Evolutionary conservation across 1,284 basidiomycete genomes (phyloP).

Genomic region (Microbotryomycetes sp.): DNA sequence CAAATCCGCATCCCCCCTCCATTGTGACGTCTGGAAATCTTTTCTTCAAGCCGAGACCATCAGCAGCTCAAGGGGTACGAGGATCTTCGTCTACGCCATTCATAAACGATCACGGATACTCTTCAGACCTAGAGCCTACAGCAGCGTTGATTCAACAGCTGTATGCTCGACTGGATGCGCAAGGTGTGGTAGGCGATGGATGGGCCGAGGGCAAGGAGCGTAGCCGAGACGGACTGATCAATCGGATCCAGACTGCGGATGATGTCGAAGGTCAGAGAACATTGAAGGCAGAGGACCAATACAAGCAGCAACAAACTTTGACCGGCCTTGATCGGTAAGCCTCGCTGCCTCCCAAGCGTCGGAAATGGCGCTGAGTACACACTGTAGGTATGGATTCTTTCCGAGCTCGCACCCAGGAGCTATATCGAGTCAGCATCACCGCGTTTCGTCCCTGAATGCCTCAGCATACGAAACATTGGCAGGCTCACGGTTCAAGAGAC

Average conservation of each 20-base stretch:
- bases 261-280: neutral
- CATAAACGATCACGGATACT: neutral
- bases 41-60: too few species aligned
- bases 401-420: slow-evolving; percentile 30
- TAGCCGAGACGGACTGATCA: slow-evolving; percentile 58
- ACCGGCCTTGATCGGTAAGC: neutral
- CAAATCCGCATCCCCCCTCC: too few species aligned
- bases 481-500: neutral
- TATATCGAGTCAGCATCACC: slow-evolving; percentile 24
- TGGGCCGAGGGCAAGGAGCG: slow-evolving; percentile 84
- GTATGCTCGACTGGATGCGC: slow-evolving; percentile 68
- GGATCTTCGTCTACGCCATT: neutral
- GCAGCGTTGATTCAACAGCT: slow-evolving; percentile 23
- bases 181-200: slow-evolving; percentile 83
- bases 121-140: slow-evolving; percentile 14
- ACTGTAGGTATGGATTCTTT: slow-evolving; percentile 33
- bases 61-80: too few species aligned
- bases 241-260: slow-evolving; percentile 41
- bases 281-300: neutral
- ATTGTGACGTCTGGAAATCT: too few species aligned
- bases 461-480: slow-evolving; percentile 20
- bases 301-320: neutral
- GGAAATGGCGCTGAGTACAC: neutral
- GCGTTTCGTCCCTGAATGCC: slow-evolving; percentile 22
- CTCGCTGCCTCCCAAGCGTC: too few species aligned